Percentiles rank a stretch among this genome's conserved stretches.
phyloP scores from a whole-genome alignment of 371 early-diverging fungal genomes.

The Mucor plumbeus region DNA sequence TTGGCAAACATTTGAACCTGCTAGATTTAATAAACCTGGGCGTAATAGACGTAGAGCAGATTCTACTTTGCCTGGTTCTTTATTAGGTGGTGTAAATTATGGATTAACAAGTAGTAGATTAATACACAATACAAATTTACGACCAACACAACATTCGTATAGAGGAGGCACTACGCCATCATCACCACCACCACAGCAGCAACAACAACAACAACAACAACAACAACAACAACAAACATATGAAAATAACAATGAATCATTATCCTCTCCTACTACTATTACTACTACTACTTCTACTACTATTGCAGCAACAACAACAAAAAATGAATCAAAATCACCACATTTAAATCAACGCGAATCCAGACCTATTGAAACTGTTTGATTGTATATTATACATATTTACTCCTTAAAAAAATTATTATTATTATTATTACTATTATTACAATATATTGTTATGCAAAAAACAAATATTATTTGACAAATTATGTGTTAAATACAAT shows the following conservation, averaged over 20 bases:
- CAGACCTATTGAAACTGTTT: slow-evolving; percentile 20
- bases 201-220: not conserved
- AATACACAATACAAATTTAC: slow-evolving; percentile 22
- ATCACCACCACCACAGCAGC: not conserved
- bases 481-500: not conserved
- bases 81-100: slow-evolving; percentile 50
- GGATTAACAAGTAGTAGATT: slow-evolving; percentile 43
- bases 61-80: slow-evolving; percentile 34
- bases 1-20: slow-evolving; percentile 70
- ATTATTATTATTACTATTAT: not conserved
- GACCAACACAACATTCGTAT: slow-evolving; percentile 24
- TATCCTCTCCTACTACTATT: not conserved
- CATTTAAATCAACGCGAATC: slow-evolving; percentile 12
- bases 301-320: too few species aligned
- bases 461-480: slow-evolving; percentile 1
- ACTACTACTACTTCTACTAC: not conserved
- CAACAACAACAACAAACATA: not conserved
- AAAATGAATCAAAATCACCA: slow-evolving; percentile 3
- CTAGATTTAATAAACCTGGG: slow-evolving; percentile 52
- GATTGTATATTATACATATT: slow-evolving; percentile 1
- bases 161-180: not conserved
- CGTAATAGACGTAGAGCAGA: slow-evolving; percentile 49
- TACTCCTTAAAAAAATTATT: slow-evolving; percentile 1
- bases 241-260: slow-evolving; percentile 1
- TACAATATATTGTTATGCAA: not conserved